phyloP scores from a whole-genome alignment of 176 grass and related monocot species.

The Zea mays region Zm-B73-REFERENCE-NAM-5.0 NC_050101.1:179210001-179210500 shows the following conservation, averaged over 20 bases:
- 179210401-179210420: constrained; percentile 85
- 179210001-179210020: background rate
- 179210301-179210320: background rate
- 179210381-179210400: constrained; percentile 79
- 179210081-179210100: constrained; percentile 66
- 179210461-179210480: constrained; percentile 93
- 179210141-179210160: constrained; percentile 81
- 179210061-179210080: constrained; percentile 78
- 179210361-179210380: constrained; percentile 88
- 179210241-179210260: background rate
- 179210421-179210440: constrained; percentile 90
- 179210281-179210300: background rate
- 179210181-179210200: constrained; percentile 4
- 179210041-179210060: constrained; percentile 70
- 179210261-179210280: background rate
- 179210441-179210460: constrained; percentile 88
- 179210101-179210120: constrained; percentile 84
- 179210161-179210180: constrained; percentile 58
- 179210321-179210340: constrained; percentile 43
- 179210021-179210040: constrained; percentile 45
- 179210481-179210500: constrained; percentile 90
- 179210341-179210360: constrained; percentile 89
- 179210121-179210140: constrained; percentile 75
- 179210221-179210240: background rate
- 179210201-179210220: background rate